Base-by-base conservation (phyloP, 441 rosid species). In the Pelargonium citronellum region DNA sequence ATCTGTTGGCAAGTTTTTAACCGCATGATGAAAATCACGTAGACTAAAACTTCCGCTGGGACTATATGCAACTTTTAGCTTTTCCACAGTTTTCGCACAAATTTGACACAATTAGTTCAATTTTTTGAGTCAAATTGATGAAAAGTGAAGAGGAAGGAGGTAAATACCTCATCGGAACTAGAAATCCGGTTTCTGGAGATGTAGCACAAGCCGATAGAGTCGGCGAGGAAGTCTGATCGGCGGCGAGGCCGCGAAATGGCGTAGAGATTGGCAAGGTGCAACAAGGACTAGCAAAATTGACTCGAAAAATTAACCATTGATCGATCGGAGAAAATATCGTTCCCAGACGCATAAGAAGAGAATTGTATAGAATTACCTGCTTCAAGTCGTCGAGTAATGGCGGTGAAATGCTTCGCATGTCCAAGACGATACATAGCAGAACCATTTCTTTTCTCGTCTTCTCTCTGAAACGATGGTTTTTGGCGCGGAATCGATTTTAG, bases 1-100 rank as follows among this genome's bases (percentile, higher is more conserved):
- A 75, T 86, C 89, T n/a, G 37, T 46, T 20, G 97, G 95, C 78
- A 91, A 74, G 77, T 74, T 81, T 69, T 86, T 84, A 66, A 91
- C 92, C 70, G 96, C 91, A 0, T 80, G 91, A 80, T 93, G 98
- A 66, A 93, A 93, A 73, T 86, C 95, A 19, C 88, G 84, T 34
- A 93, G 86, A 73, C 80, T 71, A 73, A 87, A 91, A 77, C 80
- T 81, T 79, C 86, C 85, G 71, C 80, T 69, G 58, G 96, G 96
- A 73, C 78, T 71, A 73, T 89, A 87, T 15, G 90, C 92, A 70
- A 89, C 47, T 71, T 84, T 85, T 5, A 91, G 75, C 95, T 91
- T 75, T 68, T 57, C 27, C 44, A 58, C 58, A 51, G 58, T 51
- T 2, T 17, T 9, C 6, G 58, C 58, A n/a, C 19, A 51, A 51